These are phyloP conservation scores for Microstegium vimineum DNA, from an alignment of 176 grass and related monocot genomes.

Conservation along the genomic window DNA sequence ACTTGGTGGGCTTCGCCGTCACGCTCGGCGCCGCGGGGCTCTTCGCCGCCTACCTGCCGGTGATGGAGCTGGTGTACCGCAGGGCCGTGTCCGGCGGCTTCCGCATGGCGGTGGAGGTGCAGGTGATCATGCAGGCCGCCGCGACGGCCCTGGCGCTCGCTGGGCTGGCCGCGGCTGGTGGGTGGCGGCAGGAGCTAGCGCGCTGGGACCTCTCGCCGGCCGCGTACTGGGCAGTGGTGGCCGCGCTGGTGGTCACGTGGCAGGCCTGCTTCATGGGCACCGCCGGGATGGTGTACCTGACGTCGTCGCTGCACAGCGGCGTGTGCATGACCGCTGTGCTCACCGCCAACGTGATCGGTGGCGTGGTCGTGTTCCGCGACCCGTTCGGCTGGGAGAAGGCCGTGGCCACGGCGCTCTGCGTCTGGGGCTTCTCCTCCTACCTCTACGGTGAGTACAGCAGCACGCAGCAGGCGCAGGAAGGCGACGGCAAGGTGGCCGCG, in stretches of 20 bases:
- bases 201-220: conserved; percentile 52
- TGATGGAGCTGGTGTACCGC: conserved; percentile 82
- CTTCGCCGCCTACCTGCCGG: conserved; percentile 78
- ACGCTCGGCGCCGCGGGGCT: conserved; percentile 77
- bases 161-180: conserved; percentile 40
- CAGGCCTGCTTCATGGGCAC: conserved; percentile 97
- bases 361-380: conserved; percentile 64
- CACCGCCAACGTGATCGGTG: conserved; percentile 73
- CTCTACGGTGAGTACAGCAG: conserved; percentile 72
- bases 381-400: conserved; percentile 69
- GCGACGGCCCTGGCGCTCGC: conserved; percentile 68
- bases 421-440: conserved; percentile 93
- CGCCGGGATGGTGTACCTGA: conserved; percentile 83
- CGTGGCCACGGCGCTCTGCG: conserved; percentile 64
- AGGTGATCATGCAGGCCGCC: conserved; percentile 82
- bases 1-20: conserved; percentile 61
- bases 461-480: conserved; percentile 24
- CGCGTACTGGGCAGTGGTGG: conserved; percentile 60
- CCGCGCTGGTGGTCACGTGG: conserved; percentile 59
- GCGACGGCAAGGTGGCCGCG: conserved; percentile 38
- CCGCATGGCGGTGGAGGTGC: conserved; percentile 80
- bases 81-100: conserved; percentile 46
- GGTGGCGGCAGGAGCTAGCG: conserved; percentile 34
- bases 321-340: conserved; percentile 94
- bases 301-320: conserved; percentile 84